phyloP scores from a whole-genome alignment of 1,139 yeast genomes.

The Geotrichum aggregatum region DNA sequence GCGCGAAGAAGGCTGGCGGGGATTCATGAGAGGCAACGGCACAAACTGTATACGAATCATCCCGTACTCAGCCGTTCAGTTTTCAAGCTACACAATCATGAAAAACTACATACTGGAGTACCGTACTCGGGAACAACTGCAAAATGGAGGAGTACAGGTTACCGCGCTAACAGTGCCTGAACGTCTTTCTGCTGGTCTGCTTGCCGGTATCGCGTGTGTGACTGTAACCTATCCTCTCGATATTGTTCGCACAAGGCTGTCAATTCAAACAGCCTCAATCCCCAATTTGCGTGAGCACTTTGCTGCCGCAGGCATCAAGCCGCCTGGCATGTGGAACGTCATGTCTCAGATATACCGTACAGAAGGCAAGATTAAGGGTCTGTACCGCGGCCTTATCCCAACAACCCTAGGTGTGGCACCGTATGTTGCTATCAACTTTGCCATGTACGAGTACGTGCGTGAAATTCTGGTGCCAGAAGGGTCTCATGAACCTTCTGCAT shows the following conservation, averaged over 20 bases:
- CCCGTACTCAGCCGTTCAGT: constrained; percentile 95
- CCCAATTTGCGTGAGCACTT: constrained; percentile 49
- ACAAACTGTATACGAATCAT: constrained; percentile 83
- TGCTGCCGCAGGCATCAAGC: constrained; percentile 28
- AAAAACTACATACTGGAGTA: constrained; percentile 41
- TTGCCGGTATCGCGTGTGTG: constrained; percentile 80
- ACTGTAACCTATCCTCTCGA: constrained; percentile 88
- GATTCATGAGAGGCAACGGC: constrained; percentile 86
- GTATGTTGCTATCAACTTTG: constrained; percentile 87
- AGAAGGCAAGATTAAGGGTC: constrained; percentile 79
- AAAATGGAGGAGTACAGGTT: background rate
- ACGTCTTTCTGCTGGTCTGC: constrained; percentile 69
- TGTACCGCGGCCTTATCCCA: constrained; percentile 82
- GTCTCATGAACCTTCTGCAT: constrained; percentile 39
- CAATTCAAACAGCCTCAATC: constrained; percentile 82
- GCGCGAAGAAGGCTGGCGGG: constrained; percentile 83
- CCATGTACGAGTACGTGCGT: constrained; percentile 77
- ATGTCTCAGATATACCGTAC: constrained; percentile 54
- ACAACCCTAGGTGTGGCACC: constrained; percentile 95
- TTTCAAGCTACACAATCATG: constrained; percentile 73
- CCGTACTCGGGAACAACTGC: background rate
- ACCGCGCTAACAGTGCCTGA: constrained; percentile 45
- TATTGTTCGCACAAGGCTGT: constrained; percentile 80
- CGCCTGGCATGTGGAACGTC: constrained; percentile 69
- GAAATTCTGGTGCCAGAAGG: constrained; percentile 45